Conservation (phyloP, 2,329 filamentous ascomycete genomes). For the Beauveria caledonica region DNA sequence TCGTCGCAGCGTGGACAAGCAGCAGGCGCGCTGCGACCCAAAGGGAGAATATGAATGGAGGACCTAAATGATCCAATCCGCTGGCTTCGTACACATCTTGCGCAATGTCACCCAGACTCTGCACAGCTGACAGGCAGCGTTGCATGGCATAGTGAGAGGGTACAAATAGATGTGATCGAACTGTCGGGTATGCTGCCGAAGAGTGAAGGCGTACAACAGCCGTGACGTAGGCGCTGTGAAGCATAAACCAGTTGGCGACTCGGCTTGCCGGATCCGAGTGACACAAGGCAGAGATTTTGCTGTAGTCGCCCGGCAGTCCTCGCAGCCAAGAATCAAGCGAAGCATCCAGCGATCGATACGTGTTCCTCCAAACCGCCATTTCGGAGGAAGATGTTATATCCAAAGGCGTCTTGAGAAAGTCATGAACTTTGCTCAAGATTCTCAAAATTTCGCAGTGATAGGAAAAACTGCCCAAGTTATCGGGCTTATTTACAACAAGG, state of each 20-base stretch:
- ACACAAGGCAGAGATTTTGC: slow-evolving; percentile 36
- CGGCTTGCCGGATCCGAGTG: slow-evolving; percentile 37
- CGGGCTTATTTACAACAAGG: slow-evolving; percentile 29
- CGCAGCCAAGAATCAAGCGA: slow-evolving; percentile 34
- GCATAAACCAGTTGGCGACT: slow-evolving; percentile 39
- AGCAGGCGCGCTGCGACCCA: slow-evolving; percentile 35
- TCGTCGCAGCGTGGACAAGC: slow-evolving; percentile 32
- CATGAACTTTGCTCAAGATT: slow-evolving; percentile 34
- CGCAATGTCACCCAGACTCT: slow-evolving; percentile 35
- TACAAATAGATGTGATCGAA: slow-evolving; percentile 32
- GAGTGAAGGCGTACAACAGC: slow-evolving; percentile 36
- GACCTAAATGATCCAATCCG: slow-evolving; percentile 33
- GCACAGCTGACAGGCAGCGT: slow-evolving; percentile 34
- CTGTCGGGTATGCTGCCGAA: slow-evolving; percentile 33
- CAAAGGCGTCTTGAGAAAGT: slow-evolving; percentile 32
- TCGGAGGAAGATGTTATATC: slow-evolving; percentile 30
- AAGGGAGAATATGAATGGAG: slow-evolving; percentile 36
- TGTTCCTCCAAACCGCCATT: slow-evolving; percentile 33
- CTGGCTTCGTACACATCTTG: slow-evolving; percentile 36
- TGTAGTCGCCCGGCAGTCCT: slow-evolving; percentile 35
- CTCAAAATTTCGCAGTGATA: slow-evolving; percentile 37
- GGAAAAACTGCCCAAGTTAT: slow-evolving; percentile 37
- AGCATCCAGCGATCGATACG: slow-evolving; percentile 30
- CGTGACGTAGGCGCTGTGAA: slow-evolving; percentile 37
- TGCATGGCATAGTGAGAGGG: slow-evolving; percentile 38